Percentiles rank a stretch among this genome's conserved stretches.
Evolutionary conservation across 2,329 filamentous ascomycete species (phyloP).

Genomic region (Coniochaeta pulveracea): DNA sequence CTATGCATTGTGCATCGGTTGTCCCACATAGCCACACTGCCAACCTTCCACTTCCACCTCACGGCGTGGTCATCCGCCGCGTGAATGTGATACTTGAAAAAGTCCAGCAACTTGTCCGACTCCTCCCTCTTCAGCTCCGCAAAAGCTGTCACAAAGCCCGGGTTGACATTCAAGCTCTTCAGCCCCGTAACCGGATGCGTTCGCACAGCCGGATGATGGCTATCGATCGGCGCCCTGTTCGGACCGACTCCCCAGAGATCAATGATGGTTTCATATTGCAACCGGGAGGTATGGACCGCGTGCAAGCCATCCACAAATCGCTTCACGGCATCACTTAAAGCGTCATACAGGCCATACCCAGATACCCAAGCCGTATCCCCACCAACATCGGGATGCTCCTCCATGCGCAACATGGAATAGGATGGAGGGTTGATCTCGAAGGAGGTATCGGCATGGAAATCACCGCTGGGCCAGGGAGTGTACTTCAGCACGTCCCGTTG

Average conservation of each 20-base stretch:
- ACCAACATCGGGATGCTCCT: constrained; percentile 33
- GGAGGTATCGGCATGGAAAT: constrained; percentile 37
- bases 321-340: constrained; percentile 29
- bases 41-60: constrained; percentile 36
- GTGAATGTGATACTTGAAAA: constrained; percentile 33
- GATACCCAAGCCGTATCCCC: constrained; percentile 37
- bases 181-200: constrained; percentile 36
- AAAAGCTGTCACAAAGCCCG: constrained; percentile 33
- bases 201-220: constrained; percentile 34
- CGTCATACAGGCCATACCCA: constrained; percentile 31
- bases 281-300: constrained; percentile 30
- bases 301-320: constrained; percentile 29
- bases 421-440: constrained; percentile 39
- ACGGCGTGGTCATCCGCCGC: constrained; percentile 37
- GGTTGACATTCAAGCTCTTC: constrained; percentile 32
- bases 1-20: constrained; percentile 28
- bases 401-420: constrained; percentile 38
- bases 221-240: constrained; percentile 31
- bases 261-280: constrained; percentile 34
- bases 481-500: constrained; percentile 31
- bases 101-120: constrained; percentile 32
- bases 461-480: constrained; percentile 32
- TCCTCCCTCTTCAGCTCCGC: constrained; percentile 36
- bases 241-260: constrained; percentile 29
- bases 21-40: constrained; percentile 39